Evolutionary conservation across 441 rosid genomes (phyloP).

Genomic region (Isatis lusitanica): DNA sequence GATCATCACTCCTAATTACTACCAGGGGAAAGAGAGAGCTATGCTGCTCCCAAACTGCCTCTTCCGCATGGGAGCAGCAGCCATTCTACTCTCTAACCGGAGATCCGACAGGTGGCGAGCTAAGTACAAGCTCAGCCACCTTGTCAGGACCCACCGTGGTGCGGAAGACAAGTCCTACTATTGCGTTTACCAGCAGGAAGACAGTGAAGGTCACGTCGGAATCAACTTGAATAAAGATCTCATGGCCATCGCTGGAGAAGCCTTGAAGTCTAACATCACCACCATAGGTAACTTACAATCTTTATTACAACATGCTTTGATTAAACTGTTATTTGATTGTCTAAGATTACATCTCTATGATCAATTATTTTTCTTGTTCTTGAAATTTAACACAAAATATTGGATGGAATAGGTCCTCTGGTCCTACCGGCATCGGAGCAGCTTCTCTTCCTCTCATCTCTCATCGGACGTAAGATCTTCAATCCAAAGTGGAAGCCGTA

Average conservation of each 20-base stretch:
- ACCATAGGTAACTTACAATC: constrained; percentile 43
- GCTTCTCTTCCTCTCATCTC: constrained; percentile 64
- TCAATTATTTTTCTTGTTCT: neutral
- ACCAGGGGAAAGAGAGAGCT: constrained; percentile 81
- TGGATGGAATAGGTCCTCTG: constrained; percentile 54
- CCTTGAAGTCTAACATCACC: constrained; percentile 84
- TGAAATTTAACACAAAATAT: neutral
- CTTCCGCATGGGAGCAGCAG: constrained; percentile 93
- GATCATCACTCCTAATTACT: constrained; percentile 88
- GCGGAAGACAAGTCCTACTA: constrained; percentile 76
- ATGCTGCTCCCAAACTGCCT: constrained; percentile 93
- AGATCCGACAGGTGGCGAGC: constrained; percentile 60
- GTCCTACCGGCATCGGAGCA: constrained; percentile 94
- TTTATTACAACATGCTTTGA: neutral
- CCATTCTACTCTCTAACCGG: constrained; percentile 74
- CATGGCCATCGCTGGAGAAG: constrained; percentile 94
- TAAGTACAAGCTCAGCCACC: constrained; percentile 71
- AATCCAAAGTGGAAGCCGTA: constrained; percentile 91
- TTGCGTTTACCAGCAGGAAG: constrained; percentile 83
- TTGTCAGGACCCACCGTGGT: constrained; percentile 83
- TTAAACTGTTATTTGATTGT: neutral
- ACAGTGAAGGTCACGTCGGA: constrained; percentile 74
- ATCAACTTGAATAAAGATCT: constrained; percentile 80
- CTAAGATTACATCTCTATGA: neutral
- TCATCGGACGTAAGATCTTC: constrained; percentile 81